Conservation (phyloP, 129 eudicot species). For the Lactuca sativa region DNA sequence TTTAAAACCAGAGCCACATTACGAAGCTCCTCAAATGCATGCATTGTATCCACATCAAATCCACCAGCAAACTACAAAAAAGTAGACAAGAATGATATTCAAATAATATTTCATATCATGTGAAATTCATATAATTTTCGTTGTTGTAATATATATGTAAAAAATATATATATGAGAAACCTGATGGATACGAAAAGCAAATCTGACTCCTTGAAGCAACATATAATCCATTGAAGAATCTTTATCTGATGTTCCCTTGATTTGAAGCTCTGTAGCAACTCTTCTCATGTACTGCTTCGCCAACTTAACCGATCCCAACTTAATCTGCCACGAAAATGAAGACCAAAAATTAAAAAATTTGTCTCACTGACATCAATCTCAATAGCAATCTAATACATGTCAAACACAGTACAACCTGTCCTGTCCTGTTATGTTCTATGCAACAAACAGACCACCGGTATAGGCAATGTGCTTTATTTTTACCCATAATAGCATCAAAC, state of each 20-base stretch:
- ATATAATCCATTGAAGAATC: constrained; percentile 87
- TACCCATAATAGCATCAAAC: no score
- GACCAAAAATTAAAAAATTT: not conserved
- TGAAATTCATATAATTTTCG: no score
- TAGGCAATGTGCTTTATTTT: no score
- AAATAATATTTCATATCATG: no score
- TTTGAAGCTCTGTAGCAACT: constrained; percentile 84
- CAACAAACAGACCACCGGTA: no score
- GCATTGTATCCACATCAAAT: constrained; percentile 97
- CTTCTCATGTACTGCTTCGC: constrained; percentile 88
- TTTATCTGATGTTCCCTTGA: constrained; percentile 65
- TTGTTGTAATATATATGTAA: not conserved
- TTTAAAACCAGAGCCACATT: constrained; percentile 69
- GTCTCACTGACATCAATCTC: no score
- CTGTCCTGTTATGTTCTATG: no score
- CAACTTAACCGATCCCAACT: constrained; percentile 77
- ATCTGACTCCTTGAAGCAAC: constrained; percentile 96
- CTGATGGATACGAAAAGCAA: constrained; percentile 96
- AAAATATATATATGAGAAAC: constrained; percentile 28
- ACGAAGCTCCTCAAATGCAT: constrained; percentile 92
- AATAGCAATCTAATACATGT: no score
- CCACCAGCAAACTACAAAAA: constrained; percentile 93
- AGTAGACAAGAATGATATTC: not conserved
- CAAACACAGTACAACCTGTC: no score
- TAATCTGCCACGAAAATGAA: constrained; percentile 46